Evolutionary conservation across 2,329 filamentous ascomycete genomes (phyloP).

Genomic region (Epichloe sibirici): DNA sequence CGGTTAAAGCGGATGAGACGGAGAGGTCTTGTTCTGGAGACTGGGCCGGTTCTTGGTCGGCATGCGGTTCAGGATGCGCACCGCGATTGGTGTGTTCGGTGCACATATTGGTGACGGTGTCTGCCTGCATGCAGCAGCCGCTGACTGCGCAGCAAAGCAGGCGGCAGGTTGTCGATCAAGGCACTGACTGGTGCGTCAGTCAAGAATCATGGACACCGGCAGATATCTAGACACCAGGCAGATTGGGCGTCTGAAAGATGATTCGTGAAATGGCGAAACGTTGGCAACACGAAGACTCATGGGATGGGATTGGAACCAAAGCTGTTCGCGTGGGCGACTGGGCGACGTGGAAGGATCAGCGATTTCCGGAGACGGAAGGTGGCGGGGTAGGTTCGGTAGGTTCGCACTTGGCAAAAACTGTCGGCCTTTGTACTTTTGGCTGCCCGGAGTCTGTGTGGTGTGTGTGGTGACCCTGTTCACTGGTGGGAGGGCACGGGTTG

Average conservation of each 20-base stretch:
- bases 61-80: neutral
- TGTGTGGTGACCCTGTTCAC: no score
- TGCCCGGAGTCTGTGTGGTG: no score
- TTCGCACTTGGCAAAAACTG: slow-evolving; percentile 1
- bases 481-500: neutral
- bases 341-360: slow-evolving; percentile 4
- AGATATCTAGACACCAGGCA: neutral
- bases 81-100: neutral
- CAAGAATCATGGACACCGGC: neutral
- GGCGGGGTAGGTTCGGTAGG: slow-evolving; percentile 4
- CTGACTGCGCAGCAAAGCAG: slow-evolving; percentile 3
- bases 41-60: slow-evolving; percentile 6
- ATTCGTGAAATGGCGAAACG: neutral
- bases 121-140: slow-evolving; percentile 5
- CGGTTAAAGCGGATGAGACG: slow-evolving; percentile 26
- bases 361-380: slow-evolving; percentile 9
- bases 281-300: neutral
- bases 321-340: slow-evolving; percentile 1
- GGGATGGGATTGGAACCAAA: neutral
- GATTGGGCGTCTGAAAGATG: neutral
- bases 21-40: slow-evolving; percentile 11
- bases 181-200: neutral
- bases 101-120: neutral
- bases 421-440: neutral
- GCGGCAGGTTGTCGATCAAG: neutral